A percentile compares a stretch with the other conserved stretches of the same genome.
Conservation (phyloP, 2,329 filamentous ascomycete species). For the Fusarium irregulare region DNA sequence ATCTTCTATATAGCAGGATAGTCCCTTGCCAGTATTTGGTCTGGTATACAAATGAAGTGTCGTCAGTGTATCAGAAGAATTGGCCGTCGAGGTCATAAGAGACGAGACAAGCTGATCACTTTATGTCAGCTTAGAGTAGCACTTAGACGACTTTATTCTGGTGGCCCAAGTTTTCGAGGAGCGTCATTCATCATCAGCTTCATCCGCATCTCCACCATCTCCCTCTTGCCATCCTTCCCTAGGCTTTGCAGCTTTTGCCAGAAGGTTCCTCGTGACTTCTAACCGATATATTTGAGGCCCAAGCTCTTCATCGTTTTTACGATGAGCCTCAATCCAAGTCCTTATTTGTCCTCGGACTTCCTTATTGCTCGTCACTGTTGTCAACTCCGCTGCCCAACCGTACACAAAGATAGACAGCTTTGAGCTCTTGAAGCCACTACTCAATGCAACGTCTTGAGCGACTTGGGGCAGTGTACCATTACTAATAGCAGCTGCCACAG, state of each 20-base stretch:
- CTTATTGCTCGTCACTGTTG: slow-evolving; percentile 56
- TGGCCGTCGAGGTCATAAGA: background rate
- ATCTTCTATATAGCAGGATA: background rate
- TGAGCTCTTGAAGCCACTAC: slow-evolving; percentile 51
- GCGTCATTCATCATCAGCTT: slow-evolving; percentile 4
- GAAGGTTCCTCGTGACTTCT: slow-evolving; percentile 52
- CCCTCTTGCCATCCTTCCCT: slow-evolving; percentile 32
- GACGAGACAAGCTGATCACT: background rate
- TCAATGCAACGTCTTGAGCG: slow-evolving; percentile 50
- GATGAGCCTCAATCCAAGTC: slow-evolving; percentile 50
- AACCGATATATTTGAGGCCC: slow-evolving; percentile 51
- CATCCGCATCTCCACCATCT: slow-evolving; percentile 2
- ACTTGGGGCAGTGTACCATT: slow-evolving; percentile 48
- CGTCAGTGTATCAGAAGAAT: background rate
- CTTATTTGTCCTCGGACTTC: slow-evolving; percentile 53
- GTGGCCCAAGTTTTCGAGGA: background rate
- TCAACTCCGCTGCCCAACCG: slow-evolving; percentile 51
- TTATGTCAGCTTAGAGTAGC: background rate
- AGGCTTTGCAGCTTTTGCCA: slow-evolving; percentile 50
- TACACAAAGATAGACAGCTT: slow-evolving; percentile 56
- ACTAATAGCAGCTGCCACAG: slow-evolving; percentile 43
- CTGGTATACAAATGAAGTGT: background rate
- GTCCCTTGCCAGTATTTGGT: background rate
- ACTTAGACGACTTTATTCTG: background rate
- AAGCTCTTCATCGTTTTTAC: slow-evolving; percentile 45